These are phyloP conservation scores for Colletotrichum agaves DNA, from an alignment of 2,329 filamentous ascomycete genomes.

Conservation along the genomic window DNA sequence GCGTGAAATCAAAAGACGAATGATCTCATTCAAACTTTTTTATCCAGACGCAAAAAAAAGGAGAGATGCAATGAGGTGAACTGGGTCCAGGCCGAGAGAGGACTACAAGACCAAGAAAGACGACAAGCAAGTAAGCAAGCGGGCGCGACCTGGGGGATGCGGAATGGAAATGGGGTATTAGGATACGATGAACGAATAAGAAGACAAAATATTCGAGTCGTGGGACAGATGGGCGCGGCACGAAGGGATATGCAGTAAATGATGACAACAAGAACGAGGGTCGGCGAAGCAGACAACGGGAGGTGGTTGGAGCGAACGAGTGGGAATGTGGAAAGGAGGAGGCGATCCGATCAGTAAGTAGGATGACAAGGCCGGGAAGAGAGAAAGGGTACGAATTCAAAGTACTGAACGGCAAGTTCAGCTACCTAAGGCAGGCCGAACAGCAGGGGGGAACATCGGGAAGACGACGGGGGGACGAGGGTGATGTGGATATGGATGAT, in stretches of 20 bases:
- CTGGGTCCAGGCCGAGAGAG: constrained; percentile 8
- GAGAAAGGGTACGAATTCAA: too few relatives aligned
- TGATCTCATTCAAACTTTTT: constrained; percentile 38
- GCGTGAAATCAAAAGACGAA: constrained; percentile 30
- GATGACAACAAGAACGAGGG: constrained; percentile 35
- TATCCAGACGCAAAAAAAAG: constrained; percentile 26
- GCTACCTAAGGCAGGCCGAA: constrained; percentile 7
- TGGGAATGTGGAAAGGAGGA: constrained; percentile 38
- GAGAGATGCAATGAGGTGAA: constrained; percentile 19
- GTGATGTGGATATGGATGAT: not conserved
- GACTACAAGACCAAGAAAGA: constrained; percentile 3
- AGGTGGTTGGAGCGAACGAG: constrained; percentile 37
- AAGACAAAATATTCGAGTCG: constrained; percentile 24
- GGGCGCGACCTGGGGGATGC: constrained; percentile 14
- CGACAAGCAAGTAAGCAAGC: constrained; percentile 18
- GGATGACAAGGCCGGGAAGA: too few relatives aligned
- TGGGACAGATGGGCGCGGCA: constrained; percentile 27
- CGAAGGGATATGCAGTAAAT: constrained; percentile 31
- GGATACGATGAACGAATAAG: constrained; percentile 31
- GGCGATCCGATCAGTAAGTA: constrained; percentile 33
- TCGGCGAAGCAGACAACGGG: constrained; percentile 33
- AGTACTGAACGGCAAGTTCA: too few relatives aligned
- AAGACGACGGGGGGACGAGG: not conserved
- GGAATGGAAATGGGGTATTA: constrained; percentile 27
- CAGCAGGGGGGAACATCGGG: constrained; percentile 15